These are phyloP conservation scores for Eucalyptus melliodora DNA, from an alignment of 345 rosid species.

Conservation along the genomic window DNA sequence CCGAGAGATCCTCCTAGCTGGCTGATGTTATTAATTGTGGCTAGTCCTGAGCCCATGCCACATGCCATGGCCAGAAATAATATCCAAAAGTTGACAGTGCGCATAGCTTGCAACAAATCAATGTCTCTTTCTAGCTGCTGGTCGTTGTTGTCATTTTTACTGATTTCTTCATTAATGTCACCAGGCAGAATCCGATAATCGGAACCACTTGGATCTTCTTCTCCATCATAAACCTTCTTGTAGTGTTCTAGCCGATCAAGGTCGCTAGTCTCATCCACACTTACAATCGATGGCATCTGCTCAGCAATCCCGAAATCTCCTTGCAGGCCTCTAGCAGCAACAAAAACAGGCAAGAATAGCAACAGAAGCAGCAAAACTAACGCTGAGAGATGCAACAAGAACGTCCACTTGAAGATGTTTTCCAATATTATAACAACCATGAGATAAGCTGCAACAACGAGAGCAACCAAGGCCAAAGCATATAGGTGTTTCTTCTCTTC, in stretches of 20 bases:
- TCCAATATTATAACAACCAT: slow-evolving; percentile 24
- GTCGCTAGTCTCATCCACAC: background rate
- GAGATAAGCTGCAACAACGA: slow-evolving; percentile 31
- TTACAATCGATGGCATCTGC: background rate
- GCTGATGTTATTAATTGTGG: slow-evolving; percentile 35
- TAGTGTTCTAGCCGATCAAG: background rate
- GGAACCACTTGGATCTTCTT: background rate
- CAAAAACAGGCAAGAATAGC: slow-evolving; percentile 21
- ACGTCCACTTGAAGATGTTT: slow-evolving; percentile 4
- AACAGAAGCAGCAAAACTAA: slow-evolving; percentile 18
- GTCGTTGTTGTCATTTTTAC: background rate
- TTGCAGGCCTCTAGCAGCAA: slow-evolving; percentile 11
- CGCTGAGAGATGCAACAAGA: background rate
- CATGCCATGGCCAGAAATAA: slow-evolving; percentile 37
- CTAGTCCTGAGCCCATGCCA: slow-evolving; percentile 50
- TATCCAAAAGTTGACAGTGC: slow-evolving; percentile 30
- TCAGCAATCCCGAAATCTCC: background rate
- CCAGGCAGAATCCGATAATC: background rate
- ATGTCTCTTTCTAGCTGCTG: background rate
- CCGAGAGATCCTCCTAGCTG: slow-evolving; percentile 45
- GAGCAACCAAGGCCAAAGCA: slow-evolving; percentile 22
- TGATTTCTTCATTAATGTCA: background rate
- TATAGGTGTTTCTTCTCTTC: slow-evolving; percentile 34
- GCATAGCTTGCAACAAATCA: slow-evolving; percentile 21
- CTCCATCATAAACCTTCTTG: background rate